Base-by-base conservation (phyloP, 2,329 filamentous ascomycete genomes). In the Ophiocordyceps robertsii region DNA sequence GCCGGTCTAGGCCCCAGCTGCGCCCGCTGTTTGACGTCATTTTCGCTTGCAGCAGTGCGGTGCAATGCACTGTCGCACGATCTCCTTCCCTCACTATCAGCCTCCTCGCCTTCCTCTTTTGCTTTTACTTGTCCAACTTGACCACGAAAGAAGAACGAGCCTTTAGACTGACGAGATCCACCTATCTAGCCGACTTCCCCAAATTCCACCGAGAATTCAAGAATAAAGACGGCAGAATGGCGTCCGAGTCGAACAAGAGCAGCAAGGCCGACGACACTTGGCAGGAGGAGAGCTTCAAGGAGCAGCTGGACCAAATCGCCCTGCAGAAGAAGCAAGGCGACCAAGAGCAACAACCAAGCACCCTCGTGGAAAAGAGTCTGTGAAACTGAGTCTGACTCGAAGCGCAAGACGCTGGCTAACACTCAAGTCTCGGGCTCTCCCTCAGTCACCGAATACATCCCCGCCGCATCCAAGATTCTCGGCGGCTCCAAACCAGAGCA, bases 281-380 rank as follows among this genome's bases (percentile, higher is more conserved):
- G 10, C 40, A 33, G 10, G 50, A 55, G 44, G 51, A 53, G 41
- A 58, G 52, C 38, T 69, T 63, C 58, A 72, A 72, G 53, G 48
- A 63, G 30, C 59, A 64, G 49, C 62, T 72, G 1, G 69, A 71
- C 51, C 53, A 60, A 37, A 62, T 57, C 13, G 68, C 69, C 3
- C 45, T 54, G 13, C 59, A 62, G 32, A 56, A 56, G 11, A 57
- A 56, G 16, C 42, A 47, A 10, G 44, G 52, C 14, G 55, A 56
- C 3, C 42, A 46, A 7, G 45, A 53, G 29, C 47, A 52, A 16
- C 53, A 55, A 31, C 50, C 56, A 5, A 60, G 66, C 39, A 57
- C 60, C 0, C 51, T 71, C 3, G 45, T 68, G 8, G 64, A 69
- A 40, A 70, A 68, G 56, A 66, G 68, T 67, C 51, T 29, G 55